phyloP scores from a whole-genome alignment of 2,329 filamentous ascomycete genomes.

The Tolypocladium sp. region DNA sequence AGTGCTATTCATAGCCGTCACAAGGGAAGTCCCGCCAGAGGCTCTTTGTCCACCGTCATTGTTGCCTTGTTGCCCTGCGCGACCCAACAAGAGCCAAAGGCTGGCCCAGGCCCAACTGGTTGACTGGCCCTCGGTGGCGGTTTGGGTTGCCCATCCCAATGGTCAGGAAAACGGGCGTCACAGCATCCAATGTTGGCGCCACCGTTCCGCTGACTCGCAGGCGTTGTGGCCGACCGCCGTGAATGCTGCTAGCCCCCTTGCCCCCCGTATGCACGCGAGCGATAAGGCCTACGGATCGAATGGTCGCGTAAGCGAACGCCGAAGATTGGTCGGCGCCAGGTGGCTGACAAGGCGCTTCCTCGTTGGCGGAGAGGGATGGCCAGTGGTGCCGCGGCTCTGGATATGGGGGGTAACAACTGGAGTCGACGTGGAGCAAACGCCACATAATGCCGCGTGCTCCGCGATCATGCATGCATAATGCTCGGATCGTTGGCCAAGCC shows the following conservation, averaged over 20 bases:
- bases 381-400: not conserved
- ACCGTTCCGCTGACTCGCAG: constrained; percentile 1
- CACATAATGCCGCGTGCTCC: not conserved
- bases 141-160: not conserved
- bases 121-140: not conserved
- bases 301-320: not conserved
- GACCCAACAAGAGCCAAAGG: too few relatives aligned
- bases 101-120: too few relatives aligned
- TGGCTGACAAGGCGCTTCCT: not conserved
- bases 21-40: too few relatives aligned
- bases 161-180: not conserved
- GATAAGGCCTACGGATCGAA: not conserved
- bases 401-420: not conserved
- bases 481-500: not conserved
- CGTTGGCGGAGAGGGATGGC: not conserved
- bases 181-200: not conserved
- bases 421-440: not conserved
- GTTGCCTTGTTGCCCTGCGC: not conserved
- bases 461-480: not conserved
- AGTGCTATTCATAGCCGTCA: not conserved
- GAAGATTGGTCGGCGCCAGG: not conserved
- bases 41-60: not conserved
- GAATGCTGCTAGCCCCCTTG: not conserved
- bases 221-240: not conserved
- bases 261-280: not conserved